Evolutionary conservation across 2,329 filamentous ascomycete species (phyloP).

Genomic region (Penicillium sp.): DNA sequence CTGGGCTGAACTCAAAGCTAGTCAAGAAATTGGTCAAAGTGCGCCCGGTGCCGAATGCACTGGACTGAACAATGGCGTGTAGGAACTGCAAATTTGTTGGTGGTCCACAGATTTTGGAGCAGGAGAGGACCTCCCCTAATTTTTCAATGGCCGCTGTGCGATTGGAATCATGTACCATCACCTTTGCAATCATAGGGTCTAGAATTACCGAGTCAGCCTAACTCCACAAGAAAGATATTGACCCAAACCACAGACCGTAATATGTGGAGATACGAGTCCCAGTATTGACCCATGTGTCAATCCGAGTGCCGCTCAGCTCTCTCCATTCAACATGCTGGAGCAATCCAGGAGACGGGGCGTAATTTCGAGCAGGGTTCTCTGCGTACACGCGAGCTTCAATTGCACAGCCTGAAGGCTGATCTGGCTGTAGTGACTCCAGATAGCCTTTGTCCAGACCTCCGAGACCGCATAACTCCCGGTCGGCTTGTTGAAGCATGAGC

Average conservation of each 20-base stretch:
- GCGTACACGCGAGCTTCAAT: slow-evolving; percentile 51
- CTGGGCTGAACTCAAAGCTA: slow-evolving; percentile 43
- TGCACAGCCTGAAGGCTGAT: slow-evolving; percentile 40
- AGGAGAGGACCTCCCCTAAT: slow-evolving; percentile 38
- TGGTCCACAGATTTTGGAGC: slow-evolving; percentile 45
- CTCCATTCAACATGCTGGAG: slow-evolving; percentile 52
- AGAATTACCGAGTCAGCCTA: neutral
- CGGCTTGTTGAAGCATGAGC: slow-evolving; percentile 50
- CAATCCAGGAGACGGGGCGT: slow-evolving; percentile 51
- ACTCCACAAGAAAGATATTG: neutral
- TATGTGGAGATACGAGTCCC: slow-evolving; percentile 50
- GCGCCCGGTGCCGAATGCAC: slow-evolving; percentile 42
- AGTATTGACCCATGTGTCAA: slow-evolving; percentile 57
- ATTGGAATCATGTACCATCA: slow-evolving; percentile 47
- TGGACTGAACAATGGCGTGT: slow-evolving; percentile 39
- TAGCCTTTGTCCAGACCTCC: slow-evolving; percentile 37
- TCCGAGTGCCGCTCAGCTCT: slow-evolving; percentile 41
- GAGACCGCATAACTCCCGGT: slow-evolving; percentile 38
- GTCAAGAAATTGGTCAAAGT: slow-evolving; percentile 52
- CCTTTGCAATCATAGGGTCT: slow-evolving; percentile 51
- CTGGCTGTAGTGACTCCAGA: slow-evolving; percentile 24
- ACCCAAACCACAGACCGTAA: slow-evolving; percentile 39
- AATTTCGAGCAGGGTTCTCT: slow-evolving; percentile 52
- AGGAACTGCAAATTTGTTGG: slow-evolving; percentile 53
- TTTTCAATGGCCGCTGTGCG: slow-evolving; percentile 37